Conservation (phyloP, 768 basidiomycete genomes). For the Lactarius quietus region DNA sequence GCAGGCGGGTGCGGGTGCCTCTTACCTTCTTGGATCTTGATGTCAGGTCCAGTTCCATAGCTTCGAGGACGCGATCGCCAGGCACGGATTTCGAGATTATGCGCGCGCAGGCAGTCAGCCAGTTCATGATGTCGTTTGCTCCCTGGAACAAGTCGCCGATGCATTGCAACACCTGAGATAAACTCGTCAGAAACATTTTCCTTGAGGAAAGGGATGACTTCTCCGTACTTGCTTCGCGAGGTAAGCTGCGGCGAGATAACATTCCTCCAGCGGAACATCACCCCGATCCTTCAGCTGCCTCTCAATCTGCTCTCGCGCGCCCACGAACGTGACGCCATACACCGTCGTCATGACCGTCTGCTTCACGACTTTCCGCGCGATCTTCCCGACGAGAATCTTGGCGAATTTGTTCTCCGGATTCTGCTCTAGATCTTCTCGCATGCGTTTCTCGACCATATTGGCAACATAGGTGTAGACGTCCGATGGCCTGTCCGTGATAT, state of each 20-base stretch:
- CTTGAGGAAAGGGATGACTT: background rate
- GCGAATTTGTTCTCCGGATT: constrained; percentile 49
- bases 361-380: constrained; percentile 94
- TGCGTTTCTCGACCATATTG: constrained; percentile 69
- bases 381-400: constrained; percentile 62
- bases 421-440: constrained; percentile 49
- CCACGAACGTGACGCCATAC: constrained; percentile 94
- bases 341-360: constrained; percentile 99
- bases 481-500: constrained; percentile 77
- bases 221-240: constrained; percentile 66
- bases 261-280: constrained; percentile 67
- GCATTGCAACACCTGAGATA: constrained; percentile 56
- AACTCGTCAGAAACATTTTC: background rate
- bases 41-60: constrained; percentile 33
- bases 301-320: constrained; percentile 93
- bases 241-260: constrained; percentile 73
- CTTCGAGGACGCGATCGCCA: constrained; percentile 54
- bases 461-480: constrained; percentile 96
- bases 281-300: constrained; percentile 76
- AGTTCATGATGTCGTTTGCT: constrained; percentile 86
- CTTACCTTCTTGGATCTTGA: constrained; percentile 11
- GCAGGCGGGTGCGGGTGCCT: constrained; percentile 40
- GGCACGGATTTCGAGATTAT: constrained; percentile 88
- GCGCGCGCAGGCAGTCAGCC: constrained; percentile 80
- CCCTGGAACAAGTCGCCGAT: constrained; percentile 95